phyloP scores from a whole-genome alignment of 2,329 filamentous ascomycete genomes.

The Epichloe bromicola region DNA sequence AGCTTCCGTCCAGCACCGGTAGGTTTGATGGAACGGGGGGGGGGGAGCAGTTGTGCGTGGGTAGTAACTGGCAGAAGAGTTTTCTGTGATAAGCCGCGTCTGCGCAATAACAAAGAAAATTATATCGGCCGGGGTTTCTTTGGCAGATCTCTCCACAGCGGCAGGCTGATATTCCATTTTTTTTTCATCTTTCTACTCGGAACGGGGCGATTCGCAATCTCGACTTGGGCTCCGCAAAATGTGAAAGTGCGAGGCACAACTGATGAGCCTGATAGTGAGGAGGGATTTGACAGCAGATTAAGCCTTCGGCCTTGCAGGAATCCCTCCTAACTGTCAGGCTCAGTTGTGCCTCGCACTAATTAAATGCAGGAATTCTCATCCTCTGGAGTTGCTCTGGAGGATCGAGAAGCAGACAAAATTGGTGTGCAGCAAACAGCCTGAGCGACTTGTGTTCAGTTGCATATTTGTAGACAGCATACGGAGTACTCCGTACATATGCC shows the following conservation, averaged over 20 bases:
- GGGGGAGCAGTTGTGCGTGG: too few relatives aligned
- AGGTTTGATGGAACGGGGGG: too few relatives aligned
- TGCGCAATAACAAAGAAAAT: not conserved
- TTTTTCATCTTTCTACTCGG: not conserved
- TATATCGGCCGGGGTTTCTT: not conserved
- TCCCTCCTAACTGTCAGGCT: too few relatives aligned
- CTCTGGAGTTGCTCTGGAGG: too few relatives aligned
- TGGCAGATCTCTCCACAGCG: constrained; percentile 1
- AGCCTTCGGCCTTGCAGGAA: not conserved
- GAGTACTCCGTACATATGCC: too few relatives aligned
- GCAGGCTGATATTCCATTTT: not conserved
- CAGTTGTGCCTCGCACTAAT: too few relatives aligned
- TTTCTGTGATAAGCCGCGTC: not conserved
- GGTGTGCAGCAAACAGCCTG: not conserved
- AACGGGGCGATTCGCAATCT: not conserved
- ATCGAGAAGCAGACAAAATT: too few relatives aligned
- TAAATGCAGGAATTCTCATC: too few relatives aligned
- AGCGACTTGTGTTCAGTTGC: not conserved
- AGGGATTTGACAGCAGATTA: not conserved
- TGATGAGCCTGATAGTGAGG: not conserved
- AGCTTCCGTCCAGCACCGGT: too few relatives aligned
- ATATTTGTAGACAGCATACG: not conserved
- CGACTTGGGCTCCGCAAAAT: not conserved
- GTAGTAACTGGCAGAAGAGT: not conserved
- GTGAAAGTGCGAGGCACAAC: not conserved